Conservation (phyloP, 306 rosid genomes). For the Cercis canadensis region DNA sequence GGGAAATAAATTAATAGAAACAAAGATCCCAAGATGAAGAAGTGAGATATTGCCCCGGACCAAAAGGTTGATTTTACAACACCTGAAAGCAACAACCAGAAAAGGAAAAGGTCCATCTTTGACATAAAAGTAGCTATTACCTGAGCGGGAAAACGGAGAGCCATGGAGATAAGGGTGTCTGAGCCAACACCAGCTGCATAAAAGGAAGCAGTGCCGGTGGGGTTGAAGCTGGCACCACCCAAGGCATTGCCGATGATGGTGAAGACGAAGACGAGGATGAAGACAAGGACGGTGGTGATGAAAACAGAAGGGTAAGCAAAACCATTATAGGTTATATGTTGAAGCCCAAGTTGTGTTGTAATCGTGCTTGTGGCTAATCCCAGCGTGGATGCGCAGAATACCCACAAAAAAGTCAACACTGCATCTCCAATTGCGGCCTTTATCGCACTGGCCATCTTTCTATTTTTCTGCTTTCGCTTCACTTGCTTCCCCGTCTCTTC, state of each 20-base stretch:
- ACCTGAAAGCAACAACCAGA: slow-evolving; percentile 18
- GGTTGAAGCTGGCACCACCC: slow-evolving; percentile 97
- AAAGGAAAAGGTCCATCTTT: background rate
- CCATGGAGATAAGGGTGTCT: slow-evolving; percentile 80
- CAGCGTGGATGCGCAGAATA: slow-evolving; percentile 60
- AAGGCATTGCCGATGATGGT: slow-evolving; percentile 57
- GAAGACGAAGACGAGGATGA: slow-evolving; percentile 65
- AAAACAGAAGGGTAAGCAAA: slow-evolving; percentile 57
- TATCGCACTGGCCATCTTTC: slow-evolving; percentile 48
- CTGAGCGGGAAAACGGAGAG: slow-evolving; percentile 93
- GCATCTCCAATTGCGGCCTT: slow-evolving; percentile 74
- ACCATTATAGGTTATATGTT: slow-evolving; percentile 40
- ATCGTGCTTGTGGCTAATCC: slow-evolving; percentile 58
- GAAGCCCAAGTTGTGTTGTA: slow-evolving; percentile 46
- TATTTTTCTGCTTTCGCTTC: background rate
- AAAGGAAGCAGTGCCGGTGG: slow-evolving; percentile 77
- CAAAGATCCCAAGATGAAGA: background rate
- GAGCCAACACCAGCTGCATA: slow-evolving; percentile 77
- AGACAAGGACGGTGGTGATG: slow-evolving; percentile 63
- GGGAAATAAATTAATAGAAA: background rate
- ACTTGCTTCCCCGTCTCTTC: background rate
- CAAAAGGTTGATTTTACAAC: slow-evolving; percentile 3
- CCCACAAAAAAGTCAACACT: slow-evolving; percentile 79
- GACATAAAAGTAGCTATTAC: slow-evolving; percentile 28
- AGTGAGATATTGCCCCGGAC: background rate